phyloP scores from a whole-genome alignment of 768 basidiomycete genomes.

The Artomyces pyxidatus region DNA sequence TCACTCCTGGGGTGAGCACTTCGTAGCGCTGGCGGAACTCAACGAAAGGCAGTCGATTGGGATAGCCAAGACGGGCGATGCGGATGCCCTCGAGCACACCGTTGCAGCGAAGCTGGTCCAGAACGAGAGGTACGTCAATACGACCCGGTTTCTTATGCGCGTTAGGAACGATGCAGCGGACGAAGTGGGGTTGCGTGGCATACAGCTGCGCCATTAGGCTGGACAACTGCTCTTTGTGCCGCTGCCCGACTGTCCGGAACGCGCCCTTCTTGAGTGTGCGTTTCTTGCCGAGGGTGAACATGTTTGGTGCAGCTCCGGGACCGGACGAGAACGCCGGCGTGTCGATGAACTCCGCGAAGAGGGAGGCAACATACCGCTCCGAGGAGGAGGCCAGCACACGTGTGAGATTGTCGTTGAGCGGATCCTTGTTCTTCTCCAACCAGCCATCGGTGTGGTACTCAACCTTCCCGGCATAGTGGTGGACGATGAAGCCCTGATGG shows the following conservation, averaged over 20 bases:
- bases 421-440: slow-evolving; percentile 99
- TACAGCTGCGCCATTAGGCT: slow-evolving; percentile 88
- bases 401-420: slow-evolving; percentile 91
- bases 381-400: slow-evolving; percentile 78
- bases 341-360: slow-evolving; percentile 81
- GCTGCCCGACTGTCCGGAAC: slow-evolving; percentile 90
- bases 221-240: slow-evolving; percentile 92
- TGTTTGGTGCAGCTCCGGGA: slow-evolving; percentile 35
- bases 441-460: slow-evolving; percentile 95
- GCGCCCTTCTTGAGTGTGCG: slow-evolving; percentile 88
- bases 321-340: slow-evolving; percentile 23
- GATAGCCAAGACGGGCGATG: slow-evolving; percentile 94
- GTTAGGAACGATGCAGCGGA: slow-evolving; percentile 97
- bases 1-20: slow-evolving; percentile 86
- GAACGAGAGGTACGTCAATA: slow-evolving; percentile 88
- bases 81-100: slow-evolving; percentile 99
- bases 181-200: slow-evolving; percentile 95
- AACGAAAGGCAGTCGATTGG: slow-evolving; percentile 92
- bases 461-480: slow-evolving; percentile 95
- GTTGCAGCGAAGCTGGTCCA: slow-evolving; percentile 95
- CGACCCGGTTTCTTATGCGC: slow-evolving; percentile 82
- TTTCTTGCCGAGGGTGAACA: slow-evolving; percentile 47
- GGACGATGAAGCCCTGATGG: slow-evolving; percentile 89
- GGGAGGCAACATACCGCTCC: slow-evolving; percentile 69
- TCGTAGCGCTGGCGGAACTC: slow-evolving; percentile 98